Evolutionary conservation across 257 asterid species (phyloP).

Genomic region (Henckelia pumila): DNA sequence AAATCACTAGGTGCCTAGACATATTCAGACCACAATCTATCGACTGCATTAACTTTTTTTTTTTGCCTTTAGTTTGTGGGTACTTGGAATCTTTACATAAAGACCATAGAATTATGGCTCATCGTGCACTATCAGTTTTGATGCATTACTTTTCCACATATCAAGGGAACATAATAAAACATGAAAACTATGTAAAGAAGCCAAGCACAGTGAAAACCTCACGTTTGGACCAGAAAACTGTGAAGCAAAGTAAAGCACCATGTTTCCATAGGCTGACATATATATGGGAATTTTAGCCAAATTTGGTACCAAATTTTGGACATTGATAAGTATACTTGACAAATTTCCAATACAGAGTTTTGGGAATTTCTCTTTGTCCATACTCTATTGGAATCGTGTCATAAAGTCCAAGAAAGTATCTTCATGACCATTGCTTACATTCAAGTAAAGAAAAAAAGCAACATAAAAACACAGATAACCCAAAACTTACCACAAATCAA

Average conservation of each 20-base stretch:
- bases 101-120: conserved; percentile 26
- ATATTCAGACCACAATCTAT: conserved; percentile 1
- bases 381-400: conserved; percentile 31
- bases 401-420: conserved; percentile 26
- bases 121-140: conserved; percentile 22
- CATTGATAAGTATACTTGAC: conserved; percentile 21
- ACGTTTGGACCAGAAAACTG: conserved; percentile 15
- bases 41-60: conserved; percentile 1
- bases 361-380: conserved; percentile 34
- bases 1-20: not conserved
- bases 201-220: conserved; percentile 9
- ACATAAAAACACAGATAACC: conserved; percentile 14
- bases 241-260: conserved; percentile 28
- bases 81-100: conserved; percentile 31
- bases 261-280: conserved; percentile 26
- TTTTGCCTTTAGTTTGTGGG: conserved; percentile 18
- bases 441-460: conserved; percentile 21
- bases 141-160: not conserved
- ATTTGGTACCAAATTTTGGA: conserved; percentile 24
- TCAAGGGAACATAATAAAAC: conserved; percentile 8
- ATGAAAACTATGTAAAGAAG: not conserved
- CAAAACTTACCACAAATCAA: conserved; percentile 28
- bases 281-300: conserved; percentile 31
- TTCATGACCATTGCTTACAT: conserved; percentile 18
- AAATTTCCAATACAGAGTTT: conserved; percentile 8